Evolutionary conservation across 2,329 filamentous ascomycete species (phyloP).

Genomic region (Calonectria pauciramosa): DNA sequence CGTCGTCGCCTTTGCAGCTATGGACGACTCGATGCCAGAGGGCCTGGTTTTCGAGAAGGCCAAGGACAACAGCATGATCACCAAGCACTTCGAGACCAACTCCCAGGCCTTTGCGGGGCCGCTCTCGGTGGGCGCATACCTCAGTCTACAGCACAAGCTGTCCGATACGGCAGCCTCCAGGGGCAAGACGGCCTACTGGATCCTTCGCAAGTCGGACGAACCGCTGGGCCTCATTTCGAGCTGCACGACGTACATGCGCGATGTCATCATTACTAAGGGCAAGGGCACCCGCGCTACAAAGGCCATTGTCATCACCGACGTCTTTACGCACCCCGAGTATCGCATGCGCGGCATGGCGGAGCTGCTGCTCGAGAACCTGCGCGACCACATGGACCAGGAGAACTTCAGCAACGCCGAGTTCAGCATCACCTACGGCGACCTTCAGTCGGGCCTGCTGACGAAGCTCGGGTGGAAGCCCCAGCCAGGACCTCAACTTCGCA

Average conservation of each 20-base stretch:
- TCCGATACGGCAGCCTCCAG: constrained; percentile 2
- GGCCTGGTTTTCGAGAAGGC: constrained; percentile 35
- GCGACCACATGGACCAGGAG: constrained; percentile 50
- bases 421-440: constrained; percentile 54
- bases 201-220: constrained; percentile 46
- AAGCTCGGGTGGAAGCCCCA: constrained; percentile 52
- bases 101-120: constrained; percentile 32
- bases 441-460: constrained; percentile 49
- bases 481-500: constrained; percentile 49
- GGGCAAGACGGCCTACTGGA: constrained; percentile 44
- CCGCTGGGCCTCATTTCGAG: constrained; percentile 50
- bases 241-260: constrained; percentile 48
- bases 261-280: constrained; percentile 33
- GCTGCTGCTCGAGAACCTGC: constrained; percentile 50
- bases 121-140: constrained; percentile 29
- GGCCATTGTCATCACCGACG: constrained; percentile 51
- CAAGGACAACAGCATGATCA: constrained; percentile 22
- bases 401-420: constrained; percentile 43
- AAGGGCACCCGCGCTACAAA: constrained; percentile 41
- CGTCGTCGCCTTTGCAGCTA: not conserved
- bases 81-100: constrained; percentile 37
- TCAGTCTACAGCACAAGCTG: constrained; percentile 33
- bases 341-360: constrained; percentile 53
- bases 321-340: constrained; percentile 53
- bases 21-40: not conserved